Percentiles rank a stretch among this genome's conserved stretches.
phyloP scores from a whole-genome alignment of 192 early-diverging fungal species.

The Podochytrium sp. region DNA sequence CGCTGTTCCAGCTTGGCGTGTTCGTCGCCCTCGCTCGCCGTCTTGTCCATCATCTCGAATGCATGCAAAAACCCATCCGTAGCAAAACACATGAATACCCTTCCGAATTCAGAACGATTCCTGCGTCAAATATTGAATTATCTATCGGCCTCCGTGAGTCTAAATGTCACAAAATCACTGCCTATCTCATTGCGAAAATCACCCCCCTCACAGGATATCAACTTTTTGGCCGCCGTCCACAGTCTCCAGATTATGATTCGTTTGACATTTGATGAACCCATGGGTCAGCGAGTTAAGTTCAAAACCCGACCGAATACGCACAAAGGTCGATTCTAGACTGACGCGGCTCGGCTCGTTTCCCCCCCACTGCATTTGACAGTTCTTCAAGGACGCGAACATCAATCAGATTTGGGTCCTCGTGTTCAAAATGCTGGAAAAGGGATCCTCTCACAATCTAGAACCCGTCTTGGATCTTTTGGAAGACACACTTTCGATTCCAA shows the following conservation, averaged over 20 bases:
- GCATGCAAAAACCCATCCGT: neutral
- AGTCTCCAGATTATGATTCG: constrained; percentile 30
- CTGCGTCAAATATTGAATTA: constrained; percentile 22
- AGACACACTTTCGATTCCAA: constrained; percentile 14
- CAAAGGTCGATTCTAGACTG: neutral
- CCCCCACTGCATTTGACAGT: too few species aligned
- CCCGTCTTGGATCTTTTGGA: constrained; percentile 25
- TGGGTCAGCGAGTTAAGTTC: constrained; percentile 8
- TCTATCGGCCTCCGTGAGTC: constrained; percentile 7
- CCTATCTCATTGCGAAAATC: neutral
- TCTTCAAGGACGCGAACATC: constrained; percentile 22
- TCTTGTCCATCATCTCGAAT: constrained; percentile 16
- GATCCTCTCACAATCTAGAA: constrained; percentile 2
- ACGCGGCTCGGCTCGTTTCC: too few species aligned
- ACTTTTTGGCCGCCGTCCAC: constrained; percentile 15
- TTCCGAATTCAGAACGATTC: constrained; percentile 21
- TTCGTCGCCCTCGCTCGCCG: constrained; percentile 1
- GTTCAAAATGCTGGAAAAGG: constrained; percentile 24
- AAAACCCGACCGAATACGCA: neutral
- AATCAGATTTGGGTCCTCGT: constrained; percentile 20
- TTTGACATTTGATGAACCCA: constrained; percentile 15
- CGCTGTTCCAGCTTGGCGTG: constrained; percentile 1
- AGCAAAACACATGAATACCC: neutral
- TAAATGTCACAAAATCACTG: neutral
- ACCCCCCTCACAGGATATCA: constrained; percentile 18